Evolutionary conservation across 352 stramenopile species (phyloP).

Genomic region (Phytophthora tentaculata): DNA sequence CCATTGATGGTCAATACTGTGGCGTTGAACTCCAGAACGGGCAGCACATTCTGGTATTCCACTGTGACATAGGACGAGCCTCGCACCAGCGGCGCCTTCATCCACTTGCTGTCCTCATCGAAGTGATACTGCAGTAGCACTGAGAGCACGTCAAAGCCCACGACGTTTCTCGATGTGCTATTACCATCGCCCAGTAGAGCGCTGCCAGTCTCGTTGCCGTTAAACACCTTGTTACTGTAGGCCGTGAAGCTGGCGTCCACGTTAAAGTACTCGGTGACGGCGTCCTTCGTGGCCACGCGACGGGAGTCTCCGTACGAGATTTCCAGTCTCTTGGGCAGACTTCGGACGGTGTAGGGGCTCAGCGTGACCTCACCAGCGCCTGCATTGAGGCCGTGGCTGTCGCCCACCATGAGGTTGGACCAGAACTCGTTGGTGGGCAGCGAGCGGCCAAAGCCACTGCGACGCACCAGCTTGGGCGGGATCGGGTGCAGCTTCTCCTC

Average conservation of each 20-base stretch:
- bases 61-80: conserved; percentile 85
- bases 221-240: conserved; percentile 49
- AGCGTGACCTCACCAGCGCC: conserved; percentile 80
- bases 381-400: conserved; percentile 73
- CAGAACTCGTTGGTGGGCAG: conserved; percentile 92
- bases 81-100: conserved; percentile 63
- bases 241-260: conserved; percentile 75
- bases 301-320: conserved; percentile 86
- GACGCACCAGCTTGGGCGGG: conserved; percentile 63
- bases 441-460: conserved; percentile 46
- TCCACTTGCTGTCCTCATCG: conserved; percentile 48
- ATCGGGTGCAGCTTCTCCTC: conserved; percentile 57
- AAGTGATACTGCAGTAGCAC: conserved; percentile 72
- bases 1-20: conserved; percentile 65
- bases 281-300: conserved; percentile 60
- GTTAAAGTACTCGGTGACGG: conserved; percentile 85
- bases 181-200: conserved; percentile 67
- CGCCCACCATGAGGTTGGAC: conserved; percentile 86
- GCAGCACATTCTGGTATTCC: conserved; percentile 73
- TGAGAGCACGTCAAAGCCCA: conserved; percentile 71
- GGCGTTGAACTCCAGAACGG: conserved; percentile 76
- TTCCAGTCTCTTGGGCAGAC: conserved; percentile 69
- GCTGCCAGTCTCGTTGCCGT: conserved; percentile 21
- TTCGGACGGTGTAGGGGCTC: conserved; percentile 84
- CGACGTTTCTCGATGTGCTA: conserved; percentile 65